These are phyloP conservation scores for Sclerotinia spermophila DNA, from an alignment of 2,329 filamentous ascomycete genomes.

Conservation along the genomic window DNA sequence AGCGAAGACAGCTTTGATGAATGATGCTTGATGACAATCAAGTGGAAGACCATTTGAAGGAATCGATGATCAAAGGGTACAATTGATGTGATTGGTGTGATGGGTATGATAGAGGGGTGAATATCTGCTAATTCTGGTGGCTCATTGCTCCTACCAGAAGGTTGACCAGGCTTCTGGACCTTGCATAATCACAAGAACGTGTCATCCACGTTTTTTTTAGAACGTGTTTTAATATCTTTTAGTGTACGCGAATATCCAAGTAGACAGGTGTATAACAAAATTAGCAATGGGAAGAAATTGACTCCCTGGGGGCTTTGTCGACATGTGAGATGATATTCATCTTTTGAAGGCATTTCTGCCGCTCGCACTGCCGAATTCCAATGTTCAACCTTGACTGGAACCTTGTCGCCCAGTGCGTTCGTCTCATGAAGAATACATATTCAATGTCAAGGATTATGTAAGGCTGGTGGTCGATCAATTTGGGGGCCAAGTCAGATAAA, in stretches of 20 bases:
- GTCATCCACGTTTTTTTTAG: conserved; percentile 14
- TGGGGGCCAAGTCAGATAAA: background rate
- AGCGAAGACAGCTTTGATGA: background rate
- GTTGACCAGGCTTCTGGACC: conserved; percentile 1
- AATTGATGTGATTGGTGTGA: background rate
- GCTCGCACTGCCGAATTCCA: background rate
- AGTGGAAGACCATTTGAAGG: background rate
- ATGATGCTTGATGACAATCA: background rate
- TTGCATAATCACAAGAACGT: conserved; percentile 1
- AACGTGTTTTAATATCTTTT: background rate
- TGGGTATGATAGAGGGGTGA: background rate
- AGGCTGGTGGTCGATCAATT: background rate
- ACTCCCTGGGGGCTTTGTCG: background rate
- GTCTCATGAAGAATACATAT: background rate
- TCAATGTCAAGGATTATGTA: background rate
- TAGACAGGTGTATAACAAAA: background rate
- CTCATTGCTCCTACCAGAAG: background rate
- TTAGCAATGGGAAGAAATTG: background rate
- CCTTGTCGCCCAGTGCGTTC: background rate
- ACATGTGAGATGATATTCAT: conserved; percentile 1
- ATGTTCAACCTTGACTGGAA: background rate
- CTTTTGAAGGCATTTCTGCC: background rate
- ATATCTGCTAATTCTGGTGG: background rate
- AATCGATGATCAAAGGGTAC: background rate
- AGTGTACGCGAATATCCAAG: background rate